Evolutionary conservation across 1,284 basidiomycete genomes (phyloP).

Genomic region (Sporisorium graminicola): DNA sequence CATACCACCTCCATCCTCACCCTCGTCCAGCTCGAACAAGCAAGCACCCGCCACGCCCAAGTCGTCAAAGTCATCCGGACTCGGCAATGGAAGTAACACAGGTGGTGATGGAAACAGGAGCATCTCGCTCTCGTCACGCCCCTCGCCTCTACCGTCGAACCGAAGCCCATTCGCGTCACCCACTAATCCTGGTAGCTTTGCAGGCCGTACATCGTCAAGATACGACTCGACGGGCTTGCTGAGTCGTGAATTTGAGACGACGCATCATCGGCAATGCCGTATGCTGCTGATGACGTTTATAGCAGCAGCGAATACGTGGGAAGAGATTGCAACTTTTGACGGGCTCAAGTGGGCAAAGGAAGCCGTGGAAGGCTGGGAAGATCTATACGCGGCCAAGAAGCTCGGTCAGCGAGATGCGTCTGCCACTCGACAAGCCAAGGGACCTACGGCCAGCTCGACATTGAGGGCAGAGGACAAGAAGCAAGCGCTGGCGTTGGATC

Average conservation of each 20-base stretch:
- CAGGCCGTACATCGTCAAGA: conserved; percentile 20
- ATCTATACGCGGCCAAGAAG: conserved; percentile 36
- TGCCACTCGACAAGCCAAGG: conserved; percentile 23
- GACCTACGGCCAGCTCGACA: conserved; percentile 1
- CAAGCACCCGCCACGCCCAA: conserved; percentile 36
- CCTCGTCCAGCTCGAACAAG: conserved; percentile 13
- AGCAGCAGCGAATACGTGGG: conserved; percentile 52
- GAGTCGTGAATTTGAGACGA: conserved; percentile 56
- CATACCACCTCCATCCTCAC: conserved; percentile 25
- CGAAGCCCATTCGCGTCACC: conserved; percentile 23
- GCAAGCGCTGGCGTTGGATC: conserved; percentile 24
- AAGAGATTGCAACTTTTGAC: conserved; percentile 60
- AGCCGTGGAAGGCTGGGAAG: conserved; percentile 56
- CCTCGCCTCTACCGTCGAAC: conserved; percentile 29
- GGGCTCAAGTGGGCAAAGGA: conserved; percentile 61
- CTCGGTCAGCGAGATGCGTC: conserved; percentile 24
- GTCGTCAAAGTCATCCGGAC: conserved; percentile 15
- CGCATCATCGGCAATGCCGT: conserved; percentile 58
- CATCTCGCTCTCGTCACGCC: conserved; percentile 40
- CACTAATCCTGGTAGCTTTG: conserved; percentile 16
- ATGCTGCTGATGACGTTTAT: conserved; percentile 50
- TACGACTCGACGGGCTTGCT: conserved; percentile 47
- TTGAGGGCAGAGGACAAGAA: conserved; percentile 25
- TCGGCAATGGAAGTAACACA: conserved; percentile 16
- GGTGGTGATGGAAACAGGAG: conserved; percentile 22